phyloP scores from a whole-genome alignment of 768 basidiomycete species.

The Pluteus cervinus region DNA sequence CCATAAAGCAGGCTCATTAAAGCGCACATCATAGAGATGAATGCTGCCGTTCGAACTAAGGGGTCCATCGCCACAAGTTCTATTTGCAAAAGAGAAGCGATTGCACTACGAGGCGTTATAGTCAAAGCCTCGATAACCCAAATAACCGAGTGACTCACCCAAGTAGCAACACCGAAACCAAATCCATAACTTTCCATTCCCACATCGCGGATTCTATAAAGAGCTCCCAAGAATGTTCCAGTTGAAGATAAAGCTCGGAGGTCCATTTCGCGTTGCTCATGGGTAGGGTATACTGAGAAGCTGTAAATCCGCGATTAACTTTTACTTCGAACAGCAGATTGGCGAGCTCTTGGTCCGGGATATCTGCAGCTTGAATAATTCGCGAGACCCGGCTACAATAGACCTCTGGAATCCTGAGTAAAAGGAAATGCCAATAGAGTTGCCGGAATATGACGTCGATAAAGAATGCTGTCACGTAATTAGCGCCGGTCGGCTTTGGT shows the following conservation, averaged over 20 bases:
- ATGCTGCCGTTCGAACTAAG: conserved; percentile 45
- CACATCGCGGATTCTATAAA: conserved; percentile 20
- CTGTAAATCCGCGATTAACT: background rate
- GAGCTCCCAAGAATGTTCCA: conserved; percentile 29
- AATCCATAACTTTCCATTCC: conserved; percentile 23
- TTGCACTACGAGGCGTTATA: conserved; percentile 14
- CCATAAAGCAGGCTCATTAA: conserved; percentile 55
- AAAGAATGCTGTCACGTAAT: conserved; percentile 15
- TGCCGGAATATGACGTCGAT: conserved; percentile 22
- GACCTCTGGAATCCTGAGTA: conserved; percentile 56
- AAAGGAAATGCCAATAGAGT: conserved; percentile 33
- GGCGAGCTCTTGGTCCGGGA: conserved; percentile 1
- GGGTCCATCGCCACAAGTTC: conserved; percentile 40
- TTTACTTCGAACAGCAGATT: too few species aligned
- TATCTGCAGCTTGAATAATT: conserved; percentile 60
- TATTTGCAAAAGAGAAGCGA: conserved; percentile 26
- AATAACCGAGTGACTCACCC: conserved; percentile 11
- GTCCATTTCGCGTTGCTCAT: conserved; percentile 4
- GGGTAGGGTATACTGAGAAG: background rate
- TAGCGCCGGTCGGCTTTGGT: too few species aligned
- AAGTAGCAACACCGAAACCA: conserved; percentile 20
- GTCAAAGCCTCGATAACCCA: conserved; percentile 5
- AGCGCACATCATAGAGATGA: conserved; percentile 51
- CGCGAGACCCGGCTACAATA: conserved; percentile 68
- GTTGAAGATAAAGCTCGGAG: conserved; percentile 15